phyloP scores from a whole-genome alignment of 106 monocot species.

The Dendrobium catenatum region DNA sequence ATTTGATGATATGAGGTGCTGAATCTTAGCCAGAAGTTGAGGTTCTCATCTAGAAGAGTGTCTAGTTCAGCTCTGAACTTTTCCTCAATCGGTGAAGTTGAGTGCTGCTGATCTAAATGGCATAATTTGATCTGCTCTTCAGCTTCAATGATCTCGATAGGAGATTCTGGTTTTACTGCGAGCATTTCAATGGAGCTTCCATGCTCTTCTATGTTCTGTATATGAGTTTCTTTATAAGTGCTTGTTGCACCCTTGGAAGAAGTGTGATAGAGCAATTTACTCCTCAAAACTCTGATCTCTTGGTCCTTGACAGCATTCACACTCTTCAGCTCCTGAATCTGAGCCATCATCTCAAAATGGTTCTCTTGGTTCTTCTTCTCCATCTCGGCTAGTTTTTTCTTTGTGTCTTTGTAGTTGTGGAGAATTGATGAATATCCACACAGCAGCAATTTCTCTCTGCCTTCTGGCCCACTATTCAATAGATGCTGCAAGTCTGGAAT shows the following conservation, averaged over 20 bases:
- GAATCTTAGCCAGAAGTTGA: slow-evolving; percentile 91
- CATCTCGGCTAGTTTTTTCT: slow-evolving; percentile 41
- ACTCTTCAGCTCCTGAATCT: slow-evolving; percentile 47
- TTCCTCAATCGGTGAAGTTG: slow-evolving; percentile 37
- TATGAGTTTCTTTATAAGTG: neutral
- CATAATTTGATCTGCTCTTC: slow-evolving; percentile 18
- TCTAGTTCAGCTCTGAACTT: slow-evolving; percentile 81
- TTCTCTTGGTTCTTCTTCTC: slow-evolving; percentile 39
- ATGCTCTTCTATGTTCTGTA: neutral
- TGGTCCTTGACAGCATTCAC: slow-evolving; percentile 61
- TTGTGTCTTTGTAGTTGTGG: slow-evolving; percentile 65
- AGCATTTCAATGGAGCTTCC: too few species aligned
- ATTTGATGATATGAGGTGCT: slow-evolving; percentile 86
- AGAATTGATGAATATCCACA: slow-evolving; percentile 58
- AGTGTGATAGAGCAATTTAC: slow-evolving; percentile 27
- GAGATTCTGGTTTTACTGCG: neutral
- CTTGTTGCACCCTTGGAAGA: neutral
- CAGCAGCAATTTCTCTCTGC: slow-evolving; percentile 56
- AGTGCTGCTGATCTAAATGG: slow-evolving; percentile 5
- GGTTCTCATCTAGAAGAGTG: slow-evolving; percentile 70
- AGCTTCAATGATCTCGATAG: neutral
- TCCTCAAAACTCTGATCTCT: slow-evolving; percentile 51
- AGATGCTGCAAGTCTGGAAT: too few species aligned
- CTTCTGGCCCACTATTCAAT: slow-evolving; percentile 20
- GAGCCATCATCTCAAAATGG: slow-evolving; percentile 28